Evolutionary conservation across 108 stramenopile genomes (phyloP), one percentile per base, ranked within the genome.

Genomic region (Skeletonema marinoi): DNA sequence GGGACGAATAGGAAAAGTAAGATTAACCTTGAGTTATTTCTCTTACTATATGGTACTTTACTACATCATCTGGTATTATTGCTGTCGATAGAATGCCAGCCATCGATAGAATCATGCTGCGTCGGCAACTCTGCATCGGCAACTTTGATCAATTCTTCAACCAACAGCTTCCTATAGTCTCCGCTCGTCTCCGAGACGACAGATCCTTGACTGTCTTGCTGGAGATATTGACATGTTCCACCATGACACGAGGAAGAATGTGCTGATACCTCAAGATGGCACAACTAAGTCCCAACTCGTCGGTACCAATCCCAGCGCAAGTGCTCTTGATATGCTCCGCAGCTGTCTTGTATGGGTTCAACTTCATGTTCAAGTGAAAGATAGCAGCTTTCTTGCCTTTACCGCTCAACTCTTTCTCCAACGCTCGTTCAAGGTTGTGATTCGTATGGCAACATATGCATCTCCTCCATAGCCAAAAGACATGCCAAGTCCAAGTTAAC

Each of bases 361-460:
- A 60, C 63, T 89, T 92, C 88, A 92, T 89, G 1, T 78, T 84
- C 65, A 92, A 29, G 12, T 80, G 39, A 42, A 65, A 80, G 5
- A 89, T 29, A 14, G 77, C 77, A 32, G 78, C 91, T 11, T 83
- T 70, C 59, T 77, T 31, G 4, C 71, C 81, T 29, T 88, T 85
- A 9, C 91, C 91, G 41, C 87, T 68, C 29, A 92, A 44, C 66
- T 92, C 91, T 68, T 92, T 92, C 70, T 89, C 88, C 77, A 92
- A 70, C 2, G 91, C 91, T 62, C 85, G 81, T 64, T 75, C 63
- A 9, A 92, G 78, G 29, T 88, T 92, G 78, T 83, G 25, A 0
- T 25, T 25, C 88, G 83, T 70, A 87, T 88, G 30, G 82, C 84
- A 4, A 86, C 81, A 56, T 92, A 92, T 31, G 64, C 83, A 35